Evolutionary conservation across 768 basidiomycete species (phyloP).

Genomic region (Mycena metata): DNA sequence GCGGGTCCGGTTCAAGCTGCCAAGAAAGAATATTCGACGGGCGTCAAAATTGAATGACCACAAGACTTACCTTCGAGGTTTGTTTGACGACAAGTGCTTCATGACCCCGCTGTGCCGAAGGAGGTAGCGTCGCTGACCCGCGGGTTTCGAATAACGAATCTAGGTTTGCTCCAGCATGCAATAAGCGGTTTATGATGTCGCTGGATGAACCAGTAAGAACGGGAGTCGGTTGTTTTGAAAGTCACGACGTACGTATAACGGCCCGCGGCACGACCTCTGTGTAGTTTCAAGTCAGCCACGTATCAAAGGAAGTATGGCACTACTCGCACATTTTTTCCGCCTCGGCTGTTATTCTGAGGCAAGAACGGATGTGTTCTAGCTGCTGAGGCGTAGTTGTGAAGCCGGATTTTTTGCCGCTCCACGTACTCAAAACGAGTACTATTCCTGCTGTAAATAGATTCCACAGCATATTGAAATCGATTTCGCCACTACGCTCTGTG

Average conservation of each 20-base stretch:
- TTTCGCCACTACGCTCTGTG: constrained; percentile 24
- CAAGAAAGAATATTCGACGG: no score
- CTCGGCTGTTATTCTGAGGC: constrained; percentile 46
- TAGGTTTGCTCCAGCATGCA: constrained; percentile 16
- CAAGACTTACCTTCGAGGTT: no score
- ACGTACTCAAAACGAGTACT: constrained; percentile 64
- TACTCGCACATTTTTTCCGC: constrained; percentile 15
- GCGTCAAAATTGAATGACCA: no score
- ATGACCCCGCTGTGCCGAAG: constrained; percentile 13
- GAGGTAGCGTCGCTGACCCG: neutral
- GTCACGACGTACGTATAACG: constrained; percentile 22
- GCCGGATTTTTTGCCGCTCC: constrained; percentile 55
- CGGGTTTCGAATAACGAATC: neutral
- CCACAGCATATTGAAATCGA: constrained; percentile 34
- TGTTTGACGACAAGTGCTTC: no score
- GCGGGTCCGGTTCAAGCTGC: no score
- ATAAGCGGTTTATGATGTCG: constrained; percentile 27
- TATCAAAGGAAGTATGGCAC: neutral
- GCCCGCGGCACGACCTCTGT: constrained; percentile 26
- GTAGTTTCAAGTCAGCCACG: neutral
- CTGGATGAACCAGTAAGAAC: neutral
- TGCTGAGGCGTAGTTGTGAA: constrained; percentile 51
- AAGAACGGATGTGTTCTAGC: constrained; percentile 58
- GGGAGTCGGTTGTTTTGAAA: neutral
- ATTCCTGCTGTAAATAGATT: constrained; percentile 47